Evolutionary conservation across 495 filamentous ascomycete genomes (phyloP), one percentile per base, ranked within the genome.

Genomic region (Margaritispora aquatica): DNA sequence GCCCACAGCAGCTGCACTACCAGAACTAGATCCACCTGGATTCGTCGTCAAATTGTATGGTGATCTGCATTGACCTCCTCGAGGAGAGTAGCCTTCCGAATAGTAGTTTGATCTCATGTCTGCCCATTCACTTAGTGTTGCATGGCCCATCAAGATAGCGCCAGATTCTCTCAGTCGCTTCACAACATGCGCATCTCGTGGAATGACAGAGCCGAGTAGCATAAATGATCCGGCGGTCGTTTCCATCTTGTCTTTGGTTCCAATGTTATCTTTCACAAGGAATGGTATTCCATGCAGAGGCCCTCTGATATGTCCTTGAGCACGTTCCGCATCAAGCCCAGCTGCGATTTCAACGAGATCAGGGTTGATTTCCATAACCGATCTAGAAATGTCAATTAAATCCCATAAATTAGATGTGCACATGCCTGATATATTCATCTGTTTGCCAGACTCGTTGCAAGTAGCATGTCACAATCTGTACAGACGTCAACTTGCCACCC

Each of bases 231-330:
- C 65, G 0, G 65, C 79, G 2, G 83, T 87, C 22, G 85, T 88
- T 65, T 86, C 81, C 85, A 89, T 84, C 46, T 78, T 75, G 60
- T 90, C 88, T 50, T 77, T 78, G 1, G 82, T 85, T 21, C 81
- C 87, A 57, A 89, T 88, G 72, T 88, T 90, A 65, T 85, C 80
- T 70, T 89, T 88, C 68, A 88, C 77, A 13, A 88, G 63, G 46
- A 88, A 80, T 0, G 86, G 86, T 31, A 89, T 77, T 15, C 86
- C 86, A 70, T 89, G 84, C 2, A 88, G 72, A 3, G 80, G 79
- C 11, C 79, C 77, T 26, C 74, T 62, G 13, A 70, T 53, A 20
- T 64, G 68, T 1, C 80, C 80, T 67, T 68, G 69, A 17, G 69
- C 67, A 34, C 83, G 74, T 63, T 84, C 77, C 4, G 59, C 59